Evolutionary conservation across 345 rosid species (phyloP), one percentile per base, ranked within the genome.

Genomic region (Anacardium occidentale): DNA sequence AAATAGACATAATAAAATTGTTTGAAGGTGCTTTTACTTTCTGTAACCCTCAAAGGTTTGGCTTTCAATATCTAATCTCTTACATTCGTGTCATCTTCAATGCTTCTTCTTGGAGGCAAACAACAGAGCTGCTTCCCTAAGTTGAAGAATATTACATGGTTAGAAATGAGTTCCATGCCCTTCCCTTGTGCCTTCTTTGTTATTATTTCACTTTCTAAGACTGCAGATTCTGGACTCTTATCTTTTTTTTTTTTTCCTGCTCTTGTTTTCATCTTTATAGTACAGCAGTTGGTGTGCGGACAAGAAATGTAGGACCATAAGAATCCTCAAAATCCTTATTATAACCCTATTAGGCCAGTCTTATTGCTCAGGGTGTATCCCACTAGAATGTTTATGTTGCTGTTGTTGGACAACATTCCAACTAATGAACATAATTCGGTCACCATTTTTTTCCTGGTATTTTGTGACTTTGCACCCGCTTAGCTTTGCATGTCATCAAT

Each of bases 401-500:
- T 47, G 34, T 13, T 65, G 22, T 29, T 65, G 14, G 56, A 24
- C 55, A 50, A 54, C 20, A 10, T 18, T 52, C 47, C 25, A n/a
- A 25, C 18, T 1, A 40, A 42, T 21, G 32, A 2, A 37, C 40
- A 24, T 7, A 10, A 37, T 21, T 22, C 21, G 9, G 45, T 9
- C 4, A 53, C 17, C 26, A 12, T 20, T 34, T 5, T 5, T 42
- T 2, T 42, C 42, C 32, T 17, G 51, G 29, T 25, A 25, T 5
- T 29, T 24, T 8, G 2, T 4, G 13, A 60, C 48, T 47, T n/a
- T 70, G 18, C 56, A 47, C 7, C 59, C 26, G 7, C 34, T 1
- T 7, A 17, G 44, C 22, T 72, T 53, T 54, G 11, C 63, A 10
- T 63, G 15, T 63, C 18, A 37, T 62, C 53, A 47, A 72, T 40